Conservation (phyloP, 164 flowering plant species). For the Tetracentron sinense region DNA sequence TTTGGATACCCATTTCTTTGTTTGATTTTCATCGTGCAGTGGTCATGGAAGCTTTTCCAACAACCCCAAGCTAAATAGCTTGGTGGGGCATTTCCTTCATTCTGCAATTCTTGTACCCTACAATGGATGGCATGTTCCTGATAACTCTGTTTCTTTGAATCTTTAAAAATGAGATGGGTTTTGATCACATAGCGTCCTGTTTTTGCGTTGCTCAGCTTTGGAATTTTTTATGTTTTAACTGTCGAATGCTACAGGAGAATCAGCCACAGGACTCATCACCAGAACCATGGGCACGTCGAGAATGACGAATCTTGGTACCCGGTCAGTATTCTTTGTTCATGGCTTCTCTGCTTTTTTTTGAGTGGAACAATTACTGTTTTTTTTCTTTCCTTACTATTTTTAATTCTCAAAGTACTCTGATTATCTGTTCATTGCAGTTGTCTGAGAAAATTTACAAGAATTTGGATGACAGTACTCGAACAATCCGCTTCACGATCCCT, state of each 20-base stretch:
- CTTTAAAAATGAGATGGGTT: neutral
- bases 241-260: slow-evolving; percentile 58
- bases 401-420: neutral
- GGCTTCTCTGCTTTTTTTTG: neutral
- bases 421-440: slow-evolving; percentile 34
- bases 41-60: slow-evolving; percentile 89
- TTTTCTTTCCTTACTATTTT: neutral
- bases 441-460: slow-evolving; percentile 55
- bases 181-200: no score
- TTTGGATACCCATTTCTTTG: no score
- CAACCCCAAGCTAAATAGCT: slow-evolving; percentile 48
- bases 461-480: slow-evolving; percentile 41
- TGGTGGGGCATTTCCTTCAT: slow-evolving; percentile 74
- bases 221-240: no score
- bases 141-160: neutral
- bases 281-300: slow-evolving; percentile 84
- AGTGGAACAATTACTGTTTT: no score
- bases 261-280: slow-evolving; percentile 84
- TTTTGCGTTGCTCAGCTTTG: no score
- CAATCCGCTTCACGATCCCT: slow-evolving; percentile 57
- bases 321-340: slow-evolving; percentile 30
- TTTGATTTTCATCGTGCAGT: slow-evolving; percentile 29
- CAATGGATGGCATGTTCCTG: slow-evolving; percentile 65
- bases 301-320: slow-evolving; percentile 91
- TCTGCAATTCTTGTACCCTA: slow-evolving; percentile 84